Percentiles rank a stretch among this genome's conserved stretches.
These are phyloP conservation scores for Backusella macrospora DNA, from an alignment of 192 early-diverging fungal species.

Conservation along the genomic window DNA sequence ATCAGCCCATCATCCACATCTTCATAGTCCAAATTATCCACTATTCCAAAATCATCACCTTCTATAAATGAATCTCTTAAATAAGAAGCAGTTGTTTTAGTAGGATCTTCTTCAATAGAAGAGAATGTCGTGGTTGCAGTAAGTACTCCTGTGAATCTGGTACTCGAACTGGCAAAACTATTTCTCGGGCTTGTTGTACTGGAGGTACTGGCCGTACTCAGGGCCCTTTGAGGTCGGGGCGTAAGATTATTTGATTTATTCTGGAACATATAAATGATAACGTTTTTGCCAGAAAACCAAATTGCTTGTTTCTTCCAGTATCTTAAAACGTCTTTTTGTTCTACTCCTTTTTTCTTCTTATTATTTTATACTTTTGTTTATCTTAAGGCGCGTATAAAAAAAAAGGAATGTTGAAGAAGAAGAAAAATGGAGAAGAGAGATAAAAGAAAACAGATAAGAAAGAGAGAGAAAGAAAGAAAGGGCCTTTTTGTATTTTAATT, in stretches of 20 bases:
- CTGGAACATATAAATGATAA: neutral
- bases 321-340: neutral
- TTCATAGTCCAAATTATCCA: constrained; percentile 33
- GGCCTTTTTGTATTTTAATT: neutral
- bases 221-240: neutral
- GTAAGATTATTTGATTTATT: constrained; percentile 10
- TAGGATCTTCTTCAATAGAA: neutral
- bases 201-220: neutral
- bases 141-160: neutral
- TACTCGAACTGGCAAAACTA: constrained; percentile 11
- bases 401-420: neutral
- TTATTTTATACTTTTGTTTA: constrained; percentile 7
- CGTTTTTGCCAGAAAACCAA: constrained; percentile 10
- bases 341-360: too few species aligned
- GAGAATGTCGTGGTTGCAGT: constrained; percentile 8
- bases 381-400: neutral
- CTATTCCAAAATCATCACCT: constrained; percentile 24
- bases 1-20: constrained; percentile 35
- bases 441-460: neutral
- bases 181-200: constrained; percentile 2
- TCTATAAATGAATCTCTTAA: neutral
- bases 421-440: neutral
- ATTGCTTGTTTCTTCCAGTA: neutral
- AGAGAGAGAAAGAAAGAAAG: neutral
- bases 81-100: neutral